Percentiles rank a stretch among this genome's conserved stretches.
Conservation (phyloP, 2,329 filamentous ascomycete genomes). For the Penicillium sp. region DNA sequence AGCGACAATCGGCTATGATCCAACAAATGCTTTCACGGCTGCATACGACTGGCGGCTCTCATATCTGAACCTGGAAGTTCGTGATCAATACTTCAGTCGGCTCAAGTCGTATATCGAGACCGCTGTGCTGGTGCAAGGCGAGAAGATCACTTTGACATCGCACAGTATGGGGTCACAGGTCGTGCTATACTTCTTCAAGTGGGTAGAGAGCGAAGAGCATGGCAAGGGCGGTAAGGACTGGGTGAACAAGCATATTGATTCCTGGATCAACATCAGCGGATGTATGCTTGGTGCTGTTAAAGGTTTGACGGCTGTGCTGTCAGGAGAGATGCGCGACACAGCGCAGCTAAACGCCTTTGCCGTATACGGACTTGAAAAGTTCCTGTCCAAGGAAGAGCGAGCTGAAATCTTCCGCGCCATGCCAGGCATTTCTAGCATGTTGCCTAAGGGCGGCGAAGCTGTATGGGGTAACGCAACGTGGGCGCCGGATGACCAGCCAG, state of each 20-base stretch:
- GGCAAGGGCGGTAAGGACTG: slow-evolving; percentile 81
- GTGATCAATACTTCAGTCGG: slow-evolving; percentile 91
- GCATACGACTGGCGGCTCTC: slow-evolving; percentile 91
- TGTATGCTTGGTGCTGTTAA: slow-evolving; percentile 97
- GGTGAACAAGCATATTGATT: slow-evolving; percentile 87
- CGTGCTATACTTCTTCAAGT: slow-evolving; percentile 76
- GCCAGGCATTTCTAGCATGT: slow-evolving; percentile 95
- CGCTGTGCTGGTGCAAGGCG: slow-evolving; percentile 68
- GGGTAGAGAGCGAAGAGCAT: slow-evolving; percentile 75
- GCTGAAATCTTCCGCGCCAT: slow-evolving; percentile 94
- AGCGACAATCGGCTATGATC: slow-evolving; percentile 93
- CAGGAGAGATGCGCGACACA: slow-evolving; percentile 97
- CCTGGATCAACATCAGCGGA: slow-evolving; percentile 97
- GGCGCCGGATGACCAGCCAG: slow-evolving; percentile 82
- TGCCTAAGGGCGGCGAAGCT: slow-evolving; percentile 87
- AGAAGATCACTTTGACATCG: slow-evolving; percentile 82
- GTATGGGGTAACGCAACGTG: slow-evolving; percentile 91
- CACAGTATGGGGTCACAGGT: slow-evolving; percentile 99
- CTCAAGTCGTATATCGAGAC: slow-evolving; percentile 90
- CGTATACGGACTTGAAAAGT: slow-evolving; percentile 95
- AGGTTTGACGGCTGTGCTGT: slow-evolving; percentile 84
- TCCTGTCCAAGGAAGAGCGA: slow-evolving; percentile 84
- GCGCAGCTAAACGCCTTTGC: slow-evolving; percentile 95
- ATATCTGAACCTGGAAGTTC: slow-evolving; percentile 82
- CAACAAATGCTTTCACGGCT: slow-evolving; percentile 68